Percentiles rank a stretch among this genome's conserved stretches.
Evolutionary conservation across 2,329 filamentous ascomycete genomes (phyloP).

Genomic region (Cryphonectria parasitica): DNA sequence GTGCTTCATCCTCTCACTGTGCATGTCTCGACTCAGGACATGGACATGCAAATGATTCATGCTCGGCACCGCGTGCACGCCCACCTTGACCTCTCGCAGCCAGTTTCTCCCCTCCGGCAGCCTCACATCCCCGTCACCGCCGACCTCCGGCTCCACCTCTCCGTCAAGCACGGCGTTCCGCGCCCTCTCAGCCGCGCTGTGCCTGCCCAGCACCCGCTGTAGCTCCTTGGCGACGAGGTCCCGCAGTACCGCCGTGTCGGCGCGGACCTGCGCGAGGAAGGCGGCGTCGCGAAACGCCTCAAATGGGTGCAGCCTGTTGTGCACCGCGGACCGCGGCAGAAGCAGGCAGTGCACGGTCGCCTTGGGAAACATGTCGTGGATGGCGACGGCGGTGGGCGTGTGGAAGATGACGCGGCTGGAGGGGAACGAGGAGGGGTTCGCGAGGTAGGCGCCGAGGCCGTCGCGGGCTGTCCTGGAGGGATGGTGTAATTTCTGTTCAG

Average conservation of each 20-base stretch:
- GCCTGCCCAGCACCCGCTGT: constrained; percentile 65
- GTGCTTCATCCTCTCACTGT: constrained; percentile 72
- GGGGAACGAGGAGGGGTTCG: constrained; percentile 63
- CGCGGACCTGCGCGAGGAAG: constrained; percentile 68
- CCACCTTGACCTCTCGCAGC: constrained; percentile 72
- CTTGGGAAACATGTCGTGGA: constrained; percentile 87
- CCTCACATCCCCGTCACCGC: constrained; percentile 54
- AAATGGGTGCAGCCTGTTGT: constrained; percentile 72
- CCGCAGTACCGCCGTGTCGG: constrained; percentile 65
- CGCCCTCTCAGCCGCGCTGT: constrained; percentile 64
- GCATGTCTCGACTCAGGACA: constrained; percentile 79
- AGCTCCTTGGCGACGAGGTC: constrained; percentile 75
- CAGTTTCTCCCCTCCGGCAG: constrained; percentile 80
- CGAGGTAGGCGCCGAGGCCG: constrained; percentile 69
- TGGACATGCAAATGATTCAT: constrained; percentile 95
- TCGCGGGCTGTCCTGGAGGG: constrained; percentile 49
- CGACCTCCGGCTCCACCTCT: constrained; percentile 64
- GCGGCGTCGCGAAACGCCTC: constrained; percentile 71
- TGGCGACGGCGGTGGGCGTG: constrained; percentile 71
- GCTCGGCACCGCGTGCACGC: constrained; percentile 84
- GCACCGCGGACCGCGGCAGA: constrained; percentile 71
- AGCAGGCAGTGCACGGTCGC: constrained; percentile 82
- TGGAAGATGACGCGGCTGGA: constrained; percentile 65
- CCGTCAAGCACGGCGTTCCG: constrained; percentile 71
- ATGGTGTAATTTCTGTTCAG: constrained; percentile 26